A percentile compares a stretch with the other conserved stretches of the same genome.
These are phyloP conservation scores for barley (Hordeum vulgare) DNA, from an alignment of 176 grass and related monocot species.

Conservation along the genomic window MorexV3_pseudomolecules_assembly NC_058523.1:171668623-171669122, in stretches of 20 bases:
- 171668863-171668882: constrained; percentile 56
- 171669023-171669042: constrained; percentile 7
- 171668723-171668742: constrained; percentile 60
- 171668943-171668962: constrained; percentile 49
- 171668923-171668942: constrained; percentile 73
- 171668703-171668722: constrained; percentile 24
- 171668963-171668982: constrained; percentile 72
- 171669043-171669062: not conserved
- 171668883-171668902: constrained; percentile 47
- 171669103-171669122: not conserved
- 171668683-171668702: constrained; percentile 46
- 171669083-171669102: not conserved
- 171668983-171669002: constrained; percentile 5
- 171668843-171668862: constrained; percentile 24
- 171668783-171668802: constrained; percentile 14
- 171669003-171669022: not conserved
- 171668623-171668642: constrained; percentile 49
- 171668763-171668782: constrained; percentile 48
- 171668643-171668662: constrained; percentile 24
- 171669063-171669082: not conserved
- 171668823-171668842: constrained; percentile 14
- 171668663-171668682: constrained; percentile 32
- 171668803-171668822: not conserved
- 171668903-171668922: constrained; percentile 77
- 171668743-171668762: constrained; percentile 87